Evolutionary conservation across 257 asterid species (phyloP), one percentile per base, ranked within the genome.

Genomic region (Solanum rostratum): DNA sequence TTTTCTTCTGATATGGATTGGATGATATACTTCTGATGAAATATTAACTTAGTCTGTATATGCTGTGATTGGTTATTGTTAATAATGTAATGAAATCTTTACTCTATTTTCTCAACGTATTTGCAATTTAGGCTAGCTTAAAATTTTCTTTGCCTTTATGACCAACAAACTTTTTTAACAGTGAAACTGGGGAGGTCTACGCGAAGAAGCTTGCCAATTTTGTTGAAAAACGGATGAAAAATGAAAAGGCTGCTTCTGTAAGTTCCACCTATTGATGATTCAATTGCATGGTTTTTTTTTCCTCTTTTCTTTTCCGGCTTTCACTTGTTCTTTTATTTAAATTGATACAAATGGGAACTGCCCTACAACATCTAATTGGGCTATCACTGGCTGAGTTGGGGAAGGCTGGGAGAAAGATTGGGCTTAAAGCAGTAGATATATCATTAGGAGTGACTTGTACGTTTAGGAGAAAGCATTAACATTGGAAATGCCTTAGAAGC

Each of bases 221-320:
- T 90, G 97, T 97, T 80, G 99, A 93, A 83, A 97, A 92, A 80
- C 97, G 99, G 7, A 94, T 97, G 90, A 97, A 97, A 91, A 97
- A 91, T 88, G 99, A 97, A 87, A 91, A 88, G 87, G 97, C 99
- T 70, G 99, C 99, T 73, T 97, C 97, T 83, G 99, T 97, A 89
- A 94, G 99, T 91, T 88, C 84, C 46, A 79, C 62, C 22, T 82
- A 33, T 52, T 53, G 57, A 66, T 83, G 46, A 52, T 69, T 80
- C 79, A 62, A 59, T 63, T 70, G 54, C 52, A 10, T 37, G 69
- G 0, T 4, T 16, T 55, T 71, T 49, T 45, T 22, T 24, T 14
- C 29, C 37, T 14, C 50, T 10, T 29, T 37, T 27, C 12, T 13
- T 52, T 81, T 45, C 43, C 33, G 5, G 19, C 81, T 13, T 53